These are phyloP conservation scores for Lactarius psammicola DNA, from an alignment of 768 basidiomycete species.

Conservation along the genomic window DNA sequence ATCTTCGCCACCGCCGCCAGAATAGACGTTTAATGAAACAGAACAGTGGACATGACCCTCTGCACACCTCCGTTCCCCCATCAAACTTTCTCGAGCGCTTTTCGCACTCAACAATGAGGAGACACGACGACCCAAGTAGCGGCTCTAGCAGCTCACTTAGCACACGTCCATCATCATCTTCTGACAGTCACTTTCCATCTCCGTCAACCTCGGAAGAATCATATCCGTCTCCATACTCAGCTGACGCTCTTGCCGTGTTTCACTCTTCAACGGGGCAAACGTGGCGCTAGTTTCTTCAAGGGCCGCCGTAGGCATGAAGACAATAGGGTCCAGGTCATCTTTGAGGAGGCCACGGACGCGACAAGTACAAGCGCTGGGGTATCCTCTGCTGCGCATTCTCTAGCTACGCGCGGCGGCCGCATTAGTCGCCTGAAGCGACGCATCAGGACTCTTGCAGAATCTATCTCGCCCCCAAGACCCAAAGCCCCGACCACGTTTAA, in stretches of 20 bases:
- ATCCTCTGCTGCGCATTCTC: background rate
- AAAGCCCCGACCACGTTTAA: background rate
- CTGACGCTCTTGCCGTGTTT: slow-evolving; percentile 18
- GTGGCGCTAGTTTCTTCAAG: background rate
- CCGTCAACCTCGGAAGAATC: slow-evolving; percentile 18
- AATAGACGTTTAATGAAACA: background rate
- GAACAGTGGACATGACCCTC: background rate
- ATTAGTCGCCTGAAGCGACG: slow-evolving; percentile 12
- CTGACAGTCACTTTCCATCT: background rate
- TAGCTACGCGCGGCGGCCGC: background rate
- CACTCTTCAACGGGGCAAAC: background rate
- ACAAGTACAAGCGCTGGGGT: background rate
- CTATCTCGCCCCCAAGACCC: background rate
- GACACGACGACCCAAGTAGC: background rate
- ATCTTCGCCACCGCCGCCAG: background rate
- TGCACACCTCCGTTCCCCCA: background rate
- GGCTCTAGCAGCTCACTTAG: background rate
- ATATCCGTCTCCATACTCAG: slow-evolving; percentile 20
- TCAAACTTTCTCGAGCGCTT: background rate
- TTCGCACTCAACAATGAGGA: background rate
- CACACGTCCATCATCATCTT: background rate
- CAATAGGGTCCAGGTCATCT: background rate
- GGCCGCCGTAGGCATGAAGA: background rate
- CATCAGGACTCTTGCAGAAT: slow-evolving; percentile 1
- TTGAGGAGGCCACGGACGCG: background rate